Percentiles rank a stretch among this genome's conserved stretches.
phyloP scores from a whole-genome alignment of 2,329 filamentous ascomycete genomes.

The Fonsecaea monophora region DNA sequence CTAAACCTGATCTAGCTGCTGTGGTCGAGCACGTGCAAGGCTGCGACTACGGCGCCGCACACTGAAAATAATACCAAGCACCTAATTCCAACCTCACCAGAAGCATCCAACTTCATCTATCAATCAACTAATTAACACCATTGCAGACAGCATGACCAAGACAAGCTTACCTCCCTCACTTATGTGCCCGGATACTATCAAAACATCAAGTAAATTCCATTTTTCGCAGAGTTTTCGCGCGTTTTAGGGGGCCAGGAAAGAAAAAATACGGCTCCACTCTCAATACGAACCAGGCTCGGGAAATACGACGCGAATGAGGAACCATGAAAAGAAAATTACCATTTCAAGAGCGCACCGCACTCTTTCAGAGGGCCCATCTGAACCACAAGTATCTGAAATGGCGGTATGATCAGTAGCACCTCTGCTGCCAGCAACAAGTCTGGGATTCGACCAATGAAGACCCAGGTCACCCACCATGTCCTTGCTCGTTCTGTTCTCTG shows the following conservation, averaged over 20 bases:
- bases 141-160: neutral
- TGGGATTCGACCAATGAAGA: neutral
- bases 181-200: neutral
- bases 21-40: neutral
- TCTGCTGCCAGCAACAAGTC: neutral
- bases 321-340: neutral
- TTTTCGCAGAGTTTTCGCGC: neutral
- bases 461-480: neutral
- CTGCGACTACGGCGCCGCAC: neutral
- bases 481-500: neutral
- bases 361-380: neutral
- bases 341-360: neutral
- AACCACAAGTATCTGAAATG: neutral
- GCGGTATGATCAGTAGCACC: neutral
- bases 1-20: no score
- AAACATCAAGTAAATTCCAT: neutral
- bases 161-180: neutral
- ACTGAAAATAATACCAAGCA: neutral
- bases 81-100: slow-evolving; percentile 8
- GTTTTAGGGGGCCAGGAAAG: neutral
- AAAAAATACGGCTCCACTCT: neutral
- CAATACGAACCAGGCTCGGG: neutral
- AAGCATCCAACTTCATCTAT: neutral
- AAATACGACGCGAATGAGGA: neutral
- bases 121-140: neutral